Evolutionary conservation across 306 rosid genomes (phyloP), one percentile per base, ranked within the genome.

Genomic region (Senna siamea): DNA sequence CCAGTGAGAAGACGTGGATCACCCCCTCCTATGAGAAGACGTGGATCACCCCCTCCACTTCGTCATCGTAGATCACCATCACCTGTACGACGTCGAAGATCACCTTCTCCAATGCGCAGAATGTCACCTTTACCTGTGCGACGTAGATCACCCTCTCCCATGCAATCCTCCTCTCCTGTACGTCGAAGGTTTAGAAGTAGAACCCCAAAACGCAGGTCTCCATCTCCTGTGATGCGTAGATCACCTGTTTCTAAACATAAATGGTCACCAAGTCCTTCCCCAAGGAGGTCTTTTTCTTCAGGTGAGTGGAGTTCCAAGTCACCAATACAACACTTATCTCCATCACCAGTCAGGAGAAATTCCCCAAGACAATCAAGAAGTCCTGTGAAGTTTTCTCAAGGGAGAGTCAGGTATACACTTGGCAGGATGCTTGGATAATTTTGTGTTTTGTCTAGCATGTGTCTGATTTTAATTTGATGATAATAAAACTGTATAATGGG

Each of bases 41-140:
- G 55, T 0, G 50, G 76, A 19, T 85, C 91, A 17, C 92, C 92
- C 9, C 80, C 91, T 11, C 89, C 77, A 0, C 1, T 54, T 15
- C 79, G 35, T 4, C 78, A 61, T 0, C 88, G 78, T 4, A 78
- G 82, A 32, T 86, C 96, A 13, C 96, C 85, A 0, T 78, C 93
- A 6, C 90, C 90, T 9, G 9, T 46, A 2, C 60, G 82, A 5
- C 76, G 75, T 1, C 76, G 51, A 7, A 79, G 78, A 48, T 83
- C 90, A 5, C 87, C 80, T 17, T 86, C 88, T 3, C 92, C 85
- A 5, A 3, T 26, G 14, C 64, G 5, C 64, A 79, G 78, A 41
- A 58, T 58, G 13, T 82, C 89, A 7, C 90, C 86, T 30, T 70
- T 87, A 59, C 86, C 82, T 1, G 0, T 28, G 26, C 74, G 72